phyloP scores from a whole-genome alignment of 352 stramenopile species.

The Phytophthora uliginosa region DNA sequence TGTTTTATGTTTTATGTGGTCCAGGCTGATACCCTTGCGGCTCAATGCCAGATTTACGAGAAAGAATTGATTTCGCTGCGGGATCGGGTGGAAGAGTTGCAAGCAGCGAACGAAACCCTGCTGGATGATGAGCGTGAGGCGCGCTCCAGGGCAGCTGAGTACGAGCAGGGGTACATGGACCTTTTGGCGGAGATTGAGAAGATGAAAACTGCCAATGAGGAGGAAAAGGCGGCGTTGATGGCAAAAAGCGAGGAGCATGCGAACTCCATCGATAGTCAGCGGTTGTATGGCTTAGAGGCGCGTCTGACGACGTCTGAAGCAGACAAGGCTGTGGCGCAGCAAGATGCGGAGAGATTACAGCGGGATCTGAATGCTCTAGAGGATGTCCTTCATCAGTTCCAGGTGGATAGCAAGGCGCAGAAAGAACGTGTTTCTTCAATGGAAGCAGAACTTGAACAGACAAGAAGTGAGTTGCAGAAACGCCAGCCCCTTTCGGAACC shows the following conservation, averaged over 20 bases:
- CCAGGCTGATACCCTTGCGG: slow-evolving; percentile 54
- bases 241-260: slow-evolving; percentile 59
- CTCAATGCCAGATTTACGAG: slow-evolving; percentile 47
- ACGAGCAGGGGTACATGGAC: slow-evolving; percentile 75
- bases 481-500: slow-evolving; percentile 13
- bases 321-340: slow-evolving; percentile 65
- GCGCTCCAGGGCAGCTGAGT: slow-evolving; percentile 58
- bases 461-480: slow-evolving; percentile 30
- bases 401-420: slow-evolving; percentile 62
- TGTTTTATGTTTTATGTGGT: background rate
- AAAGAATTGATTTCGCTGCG: slow-evolving; percentile 46
- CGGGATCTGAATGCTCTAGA: slow-evolving; percentile 66
- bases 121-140: slow-evolving; percentile 50
- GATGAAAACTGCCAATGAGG: slow-evolving; percentile 52
- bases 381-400: slow-evolving; percentile 74
- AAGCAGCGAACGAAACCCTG: slow-evolving; percentile 49
- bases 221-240: slow-evolving; percentile 61
- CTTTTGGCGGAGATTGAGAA: slow-evolving; percentile 65
- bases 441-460: slow-evolving; percentile 53
- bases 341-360: slow-evolving; percentile 69
- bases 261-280: slow-evolving; percentile 61
- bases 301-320: slow-evolving; percentile 62
- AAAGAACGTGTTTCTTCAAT: slow-evolving; percentile 58
- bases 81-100: slow-evolving; percentile 37
- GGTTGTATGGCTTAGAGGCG: slow-evolving; percentile 73